These are phyloP conservation scores for Fusarium odoratissimum DNA, from an alignment of 2,329 filamentous ascomycete species.

Conservation along the genomic window DNA sequence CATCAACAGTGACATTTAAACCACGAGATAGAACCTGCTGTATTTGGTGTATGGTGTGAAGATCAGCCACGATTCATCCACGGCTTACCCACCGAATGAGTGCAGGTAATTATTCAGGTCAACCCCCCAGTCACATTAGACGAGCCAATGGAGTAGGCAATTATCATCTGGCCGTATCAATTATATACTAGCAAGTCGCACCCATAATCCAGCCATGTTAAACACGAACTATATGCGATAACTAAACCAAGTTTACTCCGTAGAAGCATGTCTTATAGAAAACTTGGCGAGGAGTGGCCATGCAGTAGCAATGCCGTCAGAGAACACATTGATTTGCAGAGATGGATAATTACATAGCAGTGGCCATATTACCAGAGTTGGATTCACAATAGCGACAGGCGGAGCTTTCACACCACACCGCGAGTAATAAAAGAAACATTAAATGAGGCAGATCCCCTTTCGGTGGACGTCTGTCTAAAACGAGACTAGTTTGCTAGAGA, in stretches of 20 bases:
- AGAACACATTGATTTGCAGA: constrained; percentile 25
- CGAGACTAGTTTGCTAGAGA: constrained; percentile 26
- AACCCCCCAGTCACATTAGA: constrained; percentile 6
- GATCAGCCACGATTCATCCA: constrained; percentile 33
- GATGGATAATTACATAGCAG: constrained; percentile 24
- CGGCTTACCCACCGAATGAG: constrained; percentile 30
- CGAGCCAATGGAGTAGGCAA: constrained; percentile 24
- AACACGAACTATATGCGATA: constrained; percentile 1
- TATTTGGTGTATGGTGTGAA: constrained; percentile 39
- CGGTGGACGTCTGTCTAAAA: constrained; percentile 21
- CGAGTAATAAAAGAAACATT: constrained; percentile 36
- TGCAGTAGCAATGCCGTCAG: neutral
- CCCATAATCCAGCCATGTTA: constrained; percentile 22
- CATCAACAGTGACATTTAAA: constrained; percentile 12
- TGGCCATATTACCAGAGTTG: neutral
- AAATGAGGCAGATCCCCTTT: constrained; percentile 45
- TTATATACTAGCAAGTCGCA: constrained; percentile 19
- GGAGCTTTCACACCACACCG: constrained; percentile 26
- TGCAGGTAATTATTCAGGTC: constrained; percentile 14
- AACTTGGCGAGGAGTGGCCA: neutral
- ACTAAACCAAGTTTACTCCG: constrained; percentile 12
- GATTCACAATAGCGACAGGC: constrained; percentile 37
- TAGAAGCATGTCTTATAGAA: constrained; percentile 1
- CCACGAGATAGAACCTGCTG: constrained; percentile 30
- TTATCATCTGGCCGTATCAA: constrained; percentile 2